These are phyloP conservation scores for Beauveria asiatica DNA, from an alignment of 2,329 filamentous ascomycete genomes.

Conservation along the genomic window DNA sequence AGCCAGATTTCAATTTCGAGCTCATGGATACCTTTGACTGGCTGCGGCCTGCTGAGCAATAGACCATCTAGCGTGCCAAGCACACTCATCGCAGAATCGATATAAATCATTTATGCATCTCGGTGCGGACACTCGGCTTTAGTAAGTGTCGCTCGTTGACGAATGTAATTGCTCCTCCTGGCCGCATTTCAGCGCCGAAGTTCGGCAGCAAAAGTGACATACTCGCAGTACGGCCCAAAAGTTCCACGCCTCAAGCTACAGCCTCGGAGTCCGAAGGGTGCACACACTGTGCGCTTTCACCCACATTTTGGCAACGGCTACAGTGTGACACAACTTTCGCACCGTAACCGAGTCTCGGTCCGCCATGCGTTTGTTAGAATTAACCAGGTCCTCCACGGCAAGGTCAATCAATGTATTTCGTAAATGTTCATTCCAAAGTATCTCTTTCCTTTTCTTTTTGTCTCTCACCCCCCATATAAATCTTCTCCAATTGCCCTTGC, in stretches of 20 bases:
- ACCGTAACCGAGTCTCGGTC: background rate
- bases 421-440: background rate
- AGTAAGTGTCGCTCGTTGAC: background rate
- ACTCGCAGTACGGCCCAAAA: background rate
- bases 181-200: background rate
- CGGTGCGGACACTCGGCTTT: background rate
- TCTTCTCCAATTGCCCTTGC: background rate
- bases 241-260: background rate
- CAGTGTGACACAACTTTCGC: background rate
- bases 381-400: background rate
- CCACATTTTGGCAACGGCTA: background rate
- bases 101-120: background rate
- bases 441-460: background rate
- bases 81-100: background rate
- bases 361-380: background rate
- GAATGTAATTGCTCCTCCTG: background rate
- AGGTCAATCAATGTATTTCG: background rate
- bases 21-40: slow-evolving; percentile 34
- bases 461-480: background rate
- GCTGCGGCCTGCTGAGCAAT: slow-evolving; percentile 16
- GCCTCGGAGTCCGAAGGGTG: background rate
- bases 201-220: background rate
- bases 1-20: slow-evolving; percentile 31
- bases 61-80: slow-evolving; percentile 10
- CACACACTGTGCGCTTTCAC: background rate